Percentiles rank a stretch among this genome's conserved stretches.
phyloP scores from a whole-genome alignment of 2,329 filamentous ascomycete species.

The Xylariaceae sp. region DNA sequence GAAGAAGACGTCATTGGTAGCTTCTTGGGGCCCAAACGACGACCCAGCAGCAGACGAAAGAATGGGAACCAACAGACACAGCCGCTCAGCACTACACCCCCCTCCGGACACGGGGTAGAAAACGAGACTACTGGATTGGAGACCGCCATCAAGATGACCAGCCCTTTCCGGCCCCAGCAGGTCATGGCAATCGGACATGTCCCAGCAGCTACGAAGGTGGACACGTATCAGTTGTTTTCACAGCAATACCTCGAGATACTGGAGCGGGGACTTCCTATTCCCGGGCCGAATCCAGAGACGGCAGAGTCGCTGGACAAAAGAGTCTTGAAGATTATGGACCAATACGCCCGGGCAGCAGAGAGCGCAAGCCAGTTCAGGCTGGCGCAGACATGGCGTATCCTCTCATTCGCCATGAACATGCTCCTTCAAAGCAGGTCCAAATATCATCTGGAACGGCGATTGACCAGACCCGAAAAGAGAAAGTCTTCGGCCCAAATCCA shows the following conservation, averaged over 20 bases:
- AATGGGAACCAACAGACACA: slow-evolving; percentile 41
- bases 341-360: slow-evolving; percentile 56
- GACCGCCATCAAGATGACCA: slow-evolving; percentile 55
- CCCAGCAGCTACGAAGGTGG: slow-evolving; percentile 47
- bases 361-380: slow-evolving; percentile 54
- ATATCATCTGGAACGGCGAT: slow-evolving; percentile 52
- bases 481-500: slow-evolving; percentile 9
- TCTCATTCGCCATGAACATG: slow-evolving; percentile 53
- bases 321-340: slow-evolving; percentile 49
- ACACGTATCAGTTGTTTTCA: slow-evolving; percentile 54
- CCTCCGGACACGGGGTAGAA: slow-evolving; percentile 38
- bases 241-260: slow-evolving; percentile 54
- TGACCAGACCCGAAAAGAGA: slow-evolving; percentile 30
- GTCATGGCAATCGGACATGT: slow-evolving; percentile 59
- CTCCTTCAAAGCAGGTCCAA: slow-evolving; percentile 52
- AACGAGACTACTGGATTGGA: slow-evolving; percentile 51
- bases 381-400: slow-evolving; percentile 61
- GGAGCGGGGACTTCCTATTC: slow-evolving; percentile 43
- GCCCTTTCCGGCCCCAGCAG: slow-evolving; percentile 56
- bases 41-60: slow-evolving; percentile 38
- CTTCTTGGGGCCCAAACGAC: slow-evolving; percentile 50
- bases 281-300: slow-evolving; percentile 31
- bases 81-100: slow-evolving; percentile 52
- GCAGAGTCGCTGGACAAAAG: slow-evolving; percentile 41
- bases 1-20: slow-evolving; percentile 61